Percentiles rank a stretch among this genome's conserved stretches.
phyloP scores from a whole-genome alignment of 2,329 filamentous ascomycete genomes.

The Epicoccum nigrum region DNA sequence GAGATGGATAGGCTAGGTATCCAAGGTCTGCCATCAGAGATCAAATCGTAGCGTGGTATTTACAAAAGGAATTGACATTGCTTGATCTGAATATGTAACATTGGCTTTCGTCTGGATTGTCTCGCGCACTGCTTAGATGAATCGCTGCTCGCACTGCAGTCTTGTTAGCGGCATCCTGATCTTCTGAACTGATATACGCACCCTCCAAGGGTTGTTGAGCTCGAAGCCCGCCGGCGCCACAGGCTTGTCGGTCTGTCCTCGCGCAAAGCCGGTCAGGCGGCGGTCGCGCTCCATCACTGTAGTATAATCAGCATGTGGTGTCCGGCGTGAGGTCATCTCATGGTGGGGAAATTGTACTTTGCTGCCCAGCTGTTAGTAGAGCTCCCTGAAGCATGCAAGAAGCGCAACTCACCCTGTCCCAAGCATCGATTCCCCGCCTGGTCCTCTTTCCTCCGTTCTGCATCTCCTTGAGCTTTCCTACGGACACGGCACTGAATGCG shows the following conservation, averaged over 20 bases:
- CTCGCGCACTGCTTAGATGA: conserved; percentile 33
- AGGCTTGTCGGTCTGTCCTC: conserved; percentile 66
- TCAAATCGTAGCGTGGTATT: conserved; percentile 26
- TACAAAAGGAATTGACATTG: conserved; percentile 19
- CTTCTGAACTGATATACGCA: conserved; percentile 45
- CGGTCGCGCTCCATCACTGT: conserved; percentile 72
- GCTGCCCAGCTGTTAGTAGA: conserved; percentile 55
- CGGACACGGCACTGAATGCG: conserved; percentile 63
- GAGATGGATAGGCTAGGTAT: conserved; percentile 49
- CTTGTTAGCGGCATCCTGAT: conserved; percentile 30
- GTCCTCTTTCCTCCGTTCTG: conserved; percentile 68
- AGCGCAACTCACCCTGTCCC: conserved; percentile 64
- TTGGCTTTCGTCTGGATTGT: conserved; percentile 16
- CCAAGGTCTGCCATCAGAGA: conserved; percentile 40
- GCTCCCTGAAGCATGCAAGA: conserved; percentile 14
- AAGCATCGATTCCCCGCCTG: conserved; percentile 65
- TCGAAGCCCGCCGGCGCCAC: conserved; percentile 67
- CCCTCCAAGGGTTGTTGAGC: conserved; percentile 71
- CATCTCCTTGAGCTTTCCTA: conserved; percentile 64
- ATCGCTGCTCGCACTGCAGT: conserved; percentile 47
- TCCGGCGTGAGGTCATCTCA: conserved; percentile 43
- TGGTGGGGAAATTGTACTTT: conserved; percentile 56
- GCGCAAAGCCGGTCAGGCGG: conserved; percentile 64
- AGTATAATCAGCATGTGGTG: conserved; percentile 38
- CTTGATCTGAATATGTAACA: conserved; percentile 23